These are phyloP conservation scores for Boletus tylopilopsis DNA, from an alignment of 768 basidiomycete genomes.

Conservation along the genomic window DNA sequence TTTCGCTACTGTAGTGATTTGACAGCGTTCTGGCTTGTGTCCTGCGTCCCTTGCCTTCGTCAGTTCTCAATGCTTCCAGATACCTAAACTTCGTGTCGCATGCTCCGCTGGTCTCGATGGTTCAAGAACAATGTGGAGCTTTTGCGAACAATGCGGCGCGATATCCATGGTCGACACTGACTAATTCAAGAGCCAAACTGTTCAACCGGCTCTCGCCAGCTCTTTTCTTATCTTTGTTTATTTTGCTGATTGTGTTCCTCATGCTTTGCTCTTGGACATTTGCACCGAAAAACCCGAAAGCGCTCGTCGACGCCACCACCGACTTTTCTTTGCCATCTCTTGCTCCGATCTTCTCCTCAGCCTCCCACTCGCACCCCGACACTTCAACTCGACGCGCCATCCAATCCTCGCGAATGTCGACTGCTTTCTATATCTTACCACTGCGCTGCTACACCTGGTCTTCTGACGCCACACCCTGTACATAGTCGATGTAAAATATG, in stretches of 20 bases:
- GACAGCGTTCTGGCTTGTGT: slow-evolving; percentile 12
- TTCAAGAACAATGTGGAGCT: slow-evolving; percentile 77
- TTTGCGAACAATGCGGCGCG: slow-evolving; percentile 85
- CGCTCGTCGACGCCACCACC: slow-evolving; percentile 24
- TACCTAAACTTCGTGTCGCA: slow-evolving; percentile 78
- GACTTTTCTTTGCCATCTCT: slow-evolving; percentile 4
- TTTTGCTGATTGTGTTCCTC: slow-evolving; percentile 31
- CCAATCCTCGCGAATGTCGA: slow-evolving; percentile 16
- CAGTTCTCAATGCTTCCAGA: slow-evolving; percentile 70
- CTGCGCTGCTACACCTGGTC: slow-evolving; percentile 21
- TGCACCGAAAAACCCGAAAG: slow-evolving; percentile 23
- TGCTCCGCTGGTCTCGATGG: slow-evolving; percentile 69
- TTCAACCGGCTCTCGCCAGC: slow-evolving; percentile 8
- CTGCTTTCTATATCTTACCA: slow-evolving; percentile 15
- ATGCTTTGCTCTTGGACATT: slow-evolving; percentile 22
- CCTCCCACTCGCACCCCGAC: slow-evolving; percentile 14
- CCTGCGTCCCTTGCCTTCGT: not conserved
- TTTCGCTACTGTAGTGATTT: slow-evolving; percentile 5
- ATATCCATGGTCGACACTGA: slow-evolving; percentile 85
- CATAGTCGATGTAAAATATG: slow-evolving; percentile 30
- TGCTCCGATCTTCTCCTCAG: slow-evolving; percentile 9
- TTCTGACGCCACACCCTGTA: slow-evolving; percentile 23
- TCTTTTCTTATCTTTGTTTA: slow-evolving; percentile 27
- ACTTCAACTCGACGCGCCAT: slow-evolving; percentile 23
- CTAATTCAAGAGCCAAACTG: slow-evolving; percentile 25